Conservation (phyloP, 2,329 filamentous ascomycete species). For the Aspergillus novofumigatus region DNA sequence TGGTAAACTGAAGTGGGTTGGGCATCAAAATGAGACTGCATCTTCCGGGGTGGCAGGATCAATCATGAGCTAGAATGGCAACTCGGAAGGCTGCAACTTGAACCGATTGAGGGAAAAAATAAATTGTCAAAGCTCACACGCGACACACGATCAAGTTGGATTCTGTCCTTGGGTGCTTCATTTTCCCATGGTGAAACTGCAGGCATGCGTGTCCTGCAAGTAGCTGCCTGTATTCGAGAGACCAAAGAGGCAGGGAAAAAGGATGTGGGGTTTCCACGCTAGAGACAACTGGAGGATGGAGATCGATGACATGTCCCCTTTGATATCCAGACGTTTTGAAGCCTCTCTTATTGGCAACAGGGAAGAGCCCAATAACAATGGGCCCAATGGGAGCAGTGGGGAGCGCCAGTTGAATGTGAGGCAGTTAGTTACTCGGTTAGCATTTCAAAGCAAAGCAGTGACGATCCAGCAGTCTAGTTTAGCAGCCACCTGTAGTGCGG, state of each 20-base stretch:
- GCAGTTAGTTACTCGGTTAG: conserved; percentile 18
- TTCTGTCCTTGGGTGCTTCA: not conserved
- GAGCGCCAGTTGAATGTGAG: conserved; percentile 17
- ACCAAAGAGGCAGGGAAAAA: conserved; percentile 6
- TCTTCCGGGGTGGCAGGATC: conserved; percentile 14
- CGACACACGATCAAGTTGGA: not conserved
- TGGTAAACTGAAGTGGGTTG: conserved; percentile 13
- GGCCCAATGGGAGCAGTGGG: conserved; percentile 14
- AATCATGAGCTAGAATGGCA: conserved; percentile 7
- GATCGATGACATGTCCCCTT: conserved; percentile 23
- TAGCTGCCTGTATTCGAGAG: not conserved
- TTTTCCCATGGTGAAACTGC: not conserved
- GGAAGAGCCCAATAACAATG: conserved; percentile 15
- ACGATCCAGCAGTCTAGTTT: not conserved
- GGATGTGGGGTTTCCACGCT: conserved; percentile 12
- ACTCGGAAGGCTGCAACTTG: conserved; percentile 1
- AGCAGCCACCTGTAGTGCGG: conserved; percentile 14
- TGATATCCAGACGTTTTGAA: conserved; percentile 17
- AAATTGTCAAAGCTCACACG: not conserved
- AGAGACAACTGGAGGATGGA: conserved; percentile 14
- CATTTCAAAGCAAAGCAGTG: not conserved
- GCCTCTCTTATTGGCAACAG: conserved; percentile 17
- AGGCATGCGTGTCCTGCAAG: not conserved
- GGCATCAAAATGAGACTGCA: conserved; percentile 19
- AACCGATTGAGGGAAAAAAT: conserved; percentile 3